Conservation (phyloP, 1,284 basidiomycete genomes). For the Ceratobasidium sp. region DNA sequence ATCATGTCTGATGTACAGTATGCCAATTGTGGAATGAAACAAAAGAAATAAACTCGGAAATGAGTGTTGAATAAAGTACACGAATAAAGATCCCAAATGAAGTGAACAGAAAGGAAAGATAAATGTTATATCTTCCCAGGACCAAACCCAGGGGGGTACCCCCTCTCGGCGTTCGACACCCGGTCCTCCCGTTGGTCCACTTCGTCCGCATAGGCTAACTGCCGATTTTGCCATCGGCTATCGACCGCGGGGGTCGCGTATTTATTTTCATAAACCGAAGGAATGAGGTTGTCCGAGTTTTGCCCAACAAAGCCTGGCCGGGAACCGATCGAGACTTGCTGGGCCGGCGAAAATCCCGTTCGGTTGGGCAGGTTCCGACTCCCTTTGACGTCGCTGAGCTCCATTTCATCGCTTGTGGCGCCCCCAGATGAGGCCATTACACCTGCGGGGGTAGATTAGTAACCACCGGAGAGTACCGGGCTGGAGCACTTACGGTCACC, state of each 20-base stretch:
- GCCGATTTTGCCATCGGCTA: constrained; percentile 36
- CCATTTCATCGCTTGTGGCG: constrained; percentile 29
- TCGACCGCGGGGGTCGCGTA: constrained; percentile 28
- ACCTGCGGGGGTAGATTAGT: constrained; percentile 1
- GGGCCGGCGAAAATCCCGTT: constrained; percentile 28
- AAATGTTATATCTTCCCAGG: neutral
- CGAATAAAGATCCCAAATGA: constrained; percentile 12
- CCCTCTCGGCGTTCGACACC: constrained; percentile 25
- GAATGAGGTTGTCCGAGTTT: constrained; percentile 8
- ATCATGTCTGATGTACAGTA: neutral
- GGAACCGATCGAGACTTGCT: neutral
- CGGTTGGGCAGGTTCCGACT: constrained; percentile 13
- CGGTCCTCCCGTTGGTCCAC: constrained; percentile 3
- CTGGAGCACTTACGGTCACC: constrained; percentile 31
- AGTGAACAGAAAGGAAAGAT: neutral
- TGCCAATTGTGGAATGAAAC: neutral
- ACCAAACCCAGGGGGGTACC: constrained; percentile 34
- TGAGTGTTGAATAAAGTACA: neutral
- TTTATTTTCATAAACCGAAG: neutral
- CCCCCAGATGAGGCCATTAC: constrained; percentile 39
- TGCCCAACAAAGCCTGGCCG: constrained; percentile 14
- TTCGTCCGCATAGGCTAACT: constrained; percentile 28
- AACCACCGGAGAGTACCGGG: neutral
- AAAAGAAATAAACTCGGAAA: neutral
- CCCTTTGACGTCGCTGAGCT: constrained; percentile 39